These are phyloP conservation scores for Pleurostoma richardsiae DNA, from an alignment of 2,329 filamentous ascomycete genomes.

Conservation along the genomic window DNA sequence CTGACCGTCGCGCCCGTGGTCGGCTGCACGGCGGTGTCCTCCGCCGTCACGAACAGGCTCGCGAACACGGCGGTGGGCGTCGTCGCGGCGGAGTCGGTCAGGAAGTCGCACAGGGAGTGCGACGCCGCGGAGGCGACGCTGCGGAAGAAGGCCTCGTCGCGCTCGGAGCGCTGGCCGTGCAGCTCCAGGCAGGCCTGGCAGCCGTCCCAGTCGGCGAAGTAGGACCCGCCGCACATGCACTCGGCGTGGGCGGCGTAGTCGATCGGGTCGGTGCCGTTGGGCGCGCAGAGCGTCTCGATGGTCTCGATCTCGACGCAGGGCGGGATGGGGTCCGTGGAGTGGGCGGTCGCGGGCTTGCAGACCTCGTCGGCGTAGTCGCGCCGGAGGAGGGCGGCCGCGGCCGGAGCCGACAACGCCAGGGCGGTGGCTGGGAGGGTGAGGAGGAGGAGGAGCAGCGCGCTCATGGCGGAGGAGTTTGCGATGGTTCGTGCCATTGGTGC, in stretches of 20 bases:
- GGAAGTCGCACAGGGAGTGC: constrained; percentile 20
- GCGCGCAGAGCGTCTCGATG: constrained; percentile 24
- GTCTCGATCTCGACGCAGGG: constrained; percentile 25
- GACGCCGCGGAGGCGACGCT: constrained; percentile 26
- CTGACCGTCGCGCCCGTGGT: constrained; percentile 23
- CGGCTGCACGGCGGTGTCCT: constrained; percentile 16
- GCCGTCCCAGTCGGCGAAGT: constrained; percentile 35
- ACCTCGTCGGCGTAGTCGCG: constrained; percentile 14
- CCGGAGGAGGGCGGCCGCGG: constrained; percentile 2
- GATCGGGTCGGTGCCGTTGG: constrained; percentile 23
- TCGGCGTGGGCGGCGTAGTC: constrained; percentile 21
- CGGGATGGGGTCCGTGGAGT: constrained; percentile 11
- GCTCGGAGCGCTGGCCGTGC: constrained; percentile 32
- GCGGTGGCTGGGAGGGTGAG: not conserved
- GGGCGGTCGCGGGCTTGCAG: constrained; percentile 12
- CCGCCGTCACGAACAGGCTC: constrained; percentile 24
- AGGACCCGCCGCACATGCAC: constrained; percentile 37
- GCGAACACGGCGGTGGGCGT: constrained; percentile 29
- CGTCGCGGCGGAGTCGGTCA: constrained; percentile 14
- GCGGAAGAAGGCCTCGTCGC: constrained; percentile 24
- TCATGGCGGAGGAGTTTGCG: not conserved
- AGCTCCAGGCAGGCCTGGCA: constrained; percentile 34
- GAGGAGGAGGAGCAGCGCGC: not conserved
- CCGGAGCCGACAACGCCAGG: not conserved
- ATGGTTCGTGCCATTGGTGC: too few species aligned